Evolutionary conservation across 2,329 filamentous ascomycete genomes (phyloP).

Genomic region (Davidsoniella eucalypti): DNA sequence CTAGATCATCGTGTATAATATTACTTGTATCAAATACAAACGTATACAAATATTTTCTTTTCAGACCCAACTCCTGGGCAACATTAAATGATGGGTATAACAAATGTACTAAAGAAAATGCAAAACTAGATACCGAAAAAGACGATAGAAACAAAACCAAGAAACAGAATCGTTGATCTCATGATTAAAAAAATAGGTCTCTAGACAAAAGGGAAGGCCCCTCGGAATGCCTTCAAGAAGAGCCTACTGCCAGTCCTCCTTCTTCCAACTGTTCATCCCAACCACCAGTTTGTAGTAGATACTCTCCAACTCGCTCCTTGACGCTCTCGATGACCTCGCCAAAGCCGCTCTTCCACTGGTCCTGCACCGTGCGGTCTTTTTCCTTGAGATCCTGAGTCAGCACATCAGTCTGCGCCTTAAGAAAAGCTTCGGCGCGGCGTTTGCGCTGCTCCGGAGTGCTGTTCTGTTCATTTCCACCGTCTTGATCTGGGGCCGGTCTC

Average conservation of each 20-base stretch:
- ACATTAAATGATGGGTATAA: background rate
- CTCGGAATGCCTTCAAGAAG: constrained; percentile 19
- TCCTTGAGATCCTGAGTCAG: constrained; percentile 83
- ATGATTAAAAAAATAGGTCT: background rate
- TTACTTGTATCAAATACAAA: background rate
- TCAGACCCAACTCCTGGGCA: background rate
- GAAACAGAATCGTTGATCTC: background rate
- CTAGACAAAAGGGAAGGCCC: background rate
- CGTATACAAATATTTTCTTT: background rate
- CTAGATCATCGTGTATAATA: background rate
- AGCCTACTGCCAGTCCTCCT: constrained; percentile 28
- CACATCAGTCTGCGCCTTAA: constrained; percentile 47
- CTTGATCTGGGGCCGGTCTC: constrained; percentile 31
- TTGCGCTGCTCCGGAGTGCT: constrained; percentile 21
- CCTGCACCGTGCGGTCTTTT: constrained; percentile 77
- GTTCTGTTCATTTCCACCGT: constrained; percentile 25
- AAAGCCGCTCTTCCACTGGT: constrained; percentile 79
- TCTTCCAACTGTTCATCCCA: constrained; percentile 68
- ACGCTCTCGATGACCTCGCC: constrained; percentile 58
- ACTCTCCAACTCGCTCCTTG: constrained; percentile 57
- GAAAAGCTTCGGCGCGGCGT: constrained; percentile 36
- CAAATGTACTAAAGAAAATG: background rate
- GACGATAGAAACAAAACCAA: background rate
- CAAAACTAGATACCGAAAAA: background rate
- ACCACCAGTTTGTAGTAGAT: constrained; percentile 60